A percentile compares a stretch with the other conserved stretches of the same genome.
Conservation (phyloP, 495 filamentous ascomycete species). For the Articulospora tetracladia region DNA sequence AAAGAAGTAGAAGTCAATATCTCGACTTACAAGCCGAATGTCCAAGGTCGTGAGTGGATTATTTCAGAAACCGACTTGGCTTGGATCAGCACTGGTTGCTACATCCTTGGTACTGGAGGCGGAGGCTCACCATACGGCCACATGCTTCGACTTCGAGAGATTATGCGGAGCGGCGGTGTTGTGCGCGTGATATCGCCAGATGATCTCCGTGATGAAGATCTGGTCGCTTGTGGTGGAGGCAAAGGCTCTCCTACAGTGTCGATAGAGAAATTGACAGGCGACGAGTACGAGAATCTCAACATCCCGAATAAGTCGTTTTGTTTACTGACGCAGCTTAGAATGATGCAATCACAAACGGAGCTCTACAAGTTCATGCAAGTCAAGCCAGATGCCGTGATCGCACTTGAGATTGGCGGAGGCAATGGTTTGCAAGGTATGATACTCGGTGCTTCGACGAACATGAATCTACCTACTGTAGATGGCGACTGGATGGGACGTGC, state of each 20-base stretch:
- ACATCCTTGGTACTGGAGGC: slow-evolving; percentile 59
- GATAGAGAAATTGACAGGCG: slow-evolving; percentile 45
- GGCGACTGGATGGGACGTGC: slow-evolving; percentile 57
- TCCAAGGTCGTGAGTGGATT: slow-evolving; percentile 48
- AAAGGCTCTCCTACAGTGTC: slow-evolving; percentile 44
- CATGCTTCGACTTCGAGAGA: slow-evolving; percentile 39
- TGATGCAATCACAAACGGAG: slow-evolving; percentile 44
- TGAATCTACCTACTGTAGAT: slow-evolving; percentile 48
- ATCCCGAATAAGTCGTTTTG: not conserved
- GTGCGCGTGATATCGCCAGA: slow-evolving; percentile 42
- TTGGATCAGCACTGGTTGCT: slow-evolving; percentile 56
- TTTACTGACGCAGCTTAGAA: slow-evolving; percentile 18
- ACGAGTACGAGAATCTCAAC: slow-evolving; percentile 27
- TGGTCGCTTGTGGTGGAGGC: slow-evolving; percentile 41
- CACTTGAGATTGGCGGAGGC: slow-evolving; percentile 50
- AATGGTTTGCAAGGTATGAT: slow-evolving; percentile 53
- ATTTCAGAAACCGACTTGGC: slow-evolving; percentile 49
- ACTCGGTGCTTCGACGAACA: slow-evolving; percentile 41
- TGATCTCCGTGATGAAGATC: slow-evolving; percentile 39
- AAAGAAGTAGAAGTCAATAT: slow-evolving; percentile 34
- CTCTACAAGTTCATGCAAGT: slow-evolving; percentile 35
- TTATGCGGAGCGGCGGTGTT: slow-evolving; percentile 40
- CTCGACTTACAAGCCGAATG: slow-evolving; percentile 41
- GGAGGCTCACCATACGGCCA: slow-evolving; percentile 48
- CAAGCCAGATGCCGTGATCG: slow-evolving; percentile 31